A percentile compares a stretch with the other conserved stretches of the same genome.
Conservation (phyloP, 306 rosid genomes). For the Fragaria nilgerrensis region DNA sequence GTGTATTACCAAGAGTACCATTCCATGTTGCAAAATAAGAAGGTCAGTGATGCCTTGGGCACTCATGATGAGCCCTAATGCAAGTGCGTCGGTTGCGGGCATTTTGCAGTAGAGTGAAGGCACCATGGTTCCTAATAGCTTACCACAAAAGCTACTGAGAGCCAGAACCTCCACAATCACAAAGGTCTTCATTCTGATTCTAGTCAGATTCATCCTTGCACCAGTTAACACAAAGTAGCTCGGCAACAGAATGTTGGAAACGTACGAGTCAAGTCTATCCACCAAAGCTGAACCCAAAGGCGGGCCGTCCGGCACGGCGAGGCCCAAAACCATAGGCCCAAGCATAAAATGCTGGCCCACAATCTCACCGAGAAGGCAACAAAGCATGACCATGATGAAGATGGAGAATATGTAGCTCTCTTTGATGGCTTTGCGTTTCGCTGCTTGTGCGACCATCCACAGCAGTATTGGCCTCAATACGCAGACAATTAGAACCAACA, state of each 20-base stretch:
- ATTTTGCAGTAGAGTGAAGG: conserved; percentile 53
- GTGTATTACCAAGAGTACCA: conserved; percentile 33
- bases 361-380: conserved; percentile 36
- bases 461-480: conserved; percentile 40
- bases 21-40: conserved; percentile 27
- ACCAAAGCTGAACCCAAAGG: conserved; percentile 55
- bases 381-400: conserved; percentile 39
- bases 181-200: conserved; percentile 13
- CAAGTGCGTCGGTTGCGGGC: conserved; percentile 37
- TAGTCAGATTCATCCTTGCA: conserved; percentile 13
- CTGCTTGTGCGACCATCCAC: conserved; percentile 38
- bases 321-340: conserved; percentile 54
- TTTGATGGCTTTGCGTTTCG: conserved; percentile 27
- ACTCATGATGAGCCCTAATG: conserved; percentile 50
- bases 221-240: conserved; percentile 41
- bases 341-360: conserved; percentile 41
- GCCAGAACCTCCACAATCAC: conserved; percentile 28
- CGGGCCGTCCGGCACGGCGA: conserved; percentile 63
- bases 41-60: conserved; percentile 54
- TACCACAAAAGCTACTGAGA: conserved; percentile 33
- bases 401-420: conserved; percentile 25
- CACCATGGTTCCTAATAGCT: conserved; percentile 44
- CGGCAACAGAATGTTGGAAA: conserved; percentile 39
- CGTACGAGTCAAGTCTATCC: conserved; percentile 42
- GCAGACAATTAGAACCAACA: conserved; percentile 23